These are phyloP conservation scores for Vanilla planifolia DNA, from an alignment of 106 monocot species.

Conservation along the genomic window DNA sequence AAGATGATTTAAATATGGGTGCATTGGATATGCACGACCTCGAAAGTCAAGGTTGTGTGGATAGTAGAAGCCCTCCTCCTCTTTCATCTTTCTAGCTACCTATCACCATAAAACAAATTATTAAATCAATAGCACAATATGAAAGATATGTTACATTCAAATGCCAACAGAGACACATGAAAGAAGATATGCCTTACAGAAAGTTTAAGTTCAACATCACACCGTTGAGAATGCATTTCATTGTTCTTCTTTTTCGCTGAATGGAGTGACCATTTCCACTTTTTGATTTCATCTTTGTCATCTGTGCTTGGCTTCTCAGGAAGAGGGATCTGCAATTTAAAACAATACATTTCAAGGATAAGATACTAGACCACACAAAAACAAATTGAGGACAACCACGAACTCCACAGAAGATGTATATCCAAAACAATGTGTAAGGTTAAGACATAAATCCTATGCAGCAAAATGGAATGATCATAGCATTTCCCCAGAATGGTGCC, in stretches of 20 bases:
- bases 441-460: no score
- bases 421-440: neutral
- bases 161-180: neutral
- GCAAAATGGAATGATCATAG: no score
- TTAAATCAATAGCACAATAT: neutral
- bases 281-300: slow-evolving; percentile 46
- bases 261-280: slow-evolving; percentile 67
- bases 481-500: no score
- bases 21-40: slow-evolving; percentile 96
- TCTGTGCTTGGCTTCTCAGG: slow-evolving; percentile 77
- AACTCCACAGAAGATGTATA: neutral
- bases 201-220: slow-evolving; percentile 93
- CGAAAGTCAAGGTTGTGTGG: slow-evolving; percentile 90
- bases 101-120: slow-evolving; percentile 12
- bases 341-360: neutral
- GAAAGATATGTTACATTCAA: neutral
- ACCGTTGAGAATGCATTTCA: slow-evolving; percentile 83
- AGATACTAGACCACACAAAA: neutral
- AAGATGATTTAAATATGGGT: slow-evolving; percentile 86
- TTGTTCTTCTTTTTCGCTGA: slow-evolving; percentile 64
- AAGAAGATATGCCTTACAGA: slow-evolving; percentile 41
- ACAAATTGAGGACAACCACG: no score
- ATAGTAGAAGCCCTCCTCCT: slow-evolving; percentile 90
- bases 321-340: slow-evolving; percentile 46
- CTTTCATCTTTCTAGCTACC: slow-evolving; percentile 88